Evolutionary conservation across 805 yeast genomes (phyloP), one percentile per base, ranked within the genome.

Genomic region (Metschnikowia kofuensis): DNA sequence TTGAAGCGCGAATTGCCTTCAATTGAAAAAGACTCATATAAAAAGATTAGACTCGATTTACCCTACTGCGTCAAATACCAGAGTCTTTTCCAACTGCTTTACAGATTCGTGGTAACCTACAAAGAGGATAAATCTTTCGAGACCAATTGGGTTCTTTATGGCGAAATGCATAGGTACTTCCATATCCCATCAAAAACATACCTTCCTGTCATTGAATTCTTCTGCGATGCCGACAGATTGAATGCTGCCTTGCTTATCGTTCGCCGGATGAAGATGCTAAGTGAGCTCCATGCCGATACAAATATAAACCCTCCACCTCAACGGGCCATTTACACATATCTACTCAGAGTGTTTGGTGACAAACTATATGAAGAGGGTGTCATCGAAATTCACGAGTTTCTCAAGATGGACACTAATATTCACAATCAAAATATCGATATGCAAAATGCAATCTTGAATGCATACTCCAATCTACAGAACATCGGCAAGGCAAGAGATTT

Each of bases 321-420:
- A 55, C 43, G 52, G 15, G 83, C 80, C 21, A 78, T 85, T 63
- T 88, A 86, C 57, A 63, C 75, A 47, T 78, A 78, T 54, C 63
- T 87, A 26, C 82, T 87, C 60, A 70, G 76, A 44, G 77, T 77
- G 42, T 85, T 85, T 66, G 87, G 89, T 1, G 72, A 74, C 42
- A 68, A 69, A 45, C 65, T 75, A 32, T 87, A 83, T 55, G 82
- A 77, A 49, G 83, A 82, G 7, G 94, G 92, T 0, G 80, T 86
- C 14, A 71, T 71, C 42, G 85, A 83, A 49, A 64, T 87, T 3
- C 89, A 86, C 55, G 77, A 80, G 47, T 75, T 77, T 41, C 67
- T 84, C 60, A 83, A 85, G 48, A 76, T 84, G 75, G 95, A 87
- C 42, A 55, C 65, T 3, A 65, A 72, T 10, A 66, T 85, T 38